Evolutionary conservation across 2,329 filamentous ascomycete species (phyloP), one percentile per base, ranked within the genome.

Genomic region (Remersonia thermophila): DNA sequence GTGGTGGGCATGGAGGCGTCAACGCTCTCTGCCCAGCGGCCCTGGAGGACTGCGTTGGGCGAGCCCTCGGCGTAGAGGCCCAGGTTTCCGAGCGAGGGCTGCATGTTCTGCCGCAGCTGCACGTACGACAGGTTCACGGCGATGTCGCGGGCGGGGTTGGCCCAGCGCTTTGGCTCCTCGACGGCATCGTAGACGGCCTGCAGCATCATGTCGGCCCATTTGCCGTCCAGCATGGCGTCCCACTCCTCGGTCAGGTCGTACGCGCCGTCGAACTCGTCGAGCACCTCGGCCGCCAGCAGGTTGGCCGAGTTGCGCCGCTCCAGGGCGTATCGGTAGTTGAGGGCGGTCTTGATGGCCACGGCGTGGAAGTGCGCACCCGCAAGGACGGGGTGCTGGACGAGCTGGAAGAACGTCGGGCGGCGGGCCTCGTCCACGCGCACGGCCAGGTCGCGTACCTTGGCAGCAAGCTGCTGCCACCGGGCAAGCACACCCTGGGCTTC

Each of bases 241-340:
- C 71, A 76, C 35, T 65, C 54, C 34, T 66, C 57, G 0, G 63
- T 65, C 0, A 75, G 52, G 4, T 59, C 55, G 38, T 63, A 63
- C 37, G 75, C 71, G 1, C 60, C 54, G 2, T 69, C 61, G 33
- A 76, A 75, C 1, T 63, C 51, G 8, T 59, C 54, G 1, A 71
- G 54, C 0, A 66, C 66, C 15, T 63, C 47, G 8, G 64, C 52
- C 0, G 67, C 66, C 0, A 69, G 40, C 0, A 48, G 46, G 38
- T 78, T 77, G 0, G 73, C 67, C 11, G 63, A 64, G 45, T 70
- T 77, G 13, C 73, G 62, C 32, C 71, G 62, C 52, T 78, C 71
- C 2, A 58, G 52, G 0, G 67, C 70, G 38, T 71, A 73, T 5
- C 71, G 57, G 16, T 67, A 63, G 43, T 79, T 76, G 27, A 52